Evolutionary conservation across 108 stramenopile genomes (phyloP), one percentile per base, ranked within the genome.

Genomic region (Nitzschia sp.): DNA sequence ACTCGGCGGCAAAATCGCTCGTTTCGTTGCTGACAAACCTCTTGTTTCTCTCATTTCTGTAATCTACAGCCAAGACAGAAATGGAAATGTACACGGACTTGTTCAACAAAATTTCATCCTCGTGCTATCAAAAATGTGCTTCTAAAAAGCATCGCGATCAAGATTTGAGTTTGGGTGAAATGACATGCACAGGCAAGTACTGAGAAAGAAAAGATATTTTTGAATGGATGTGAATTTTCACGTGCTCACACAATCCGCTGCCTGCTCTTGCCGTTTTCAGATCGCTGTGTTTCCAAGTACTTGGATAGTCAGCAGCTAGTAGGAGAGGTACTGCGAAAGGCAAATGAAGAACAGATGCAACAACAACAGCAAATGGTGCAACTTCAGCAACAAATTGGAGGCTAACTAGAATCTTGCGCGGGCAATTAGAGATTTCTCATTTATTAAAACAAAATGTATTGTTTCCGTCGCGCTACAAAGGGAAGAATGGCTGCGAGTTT

Each of bases 21-120:
- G n/a, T n/a, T n/a, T n/a, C n/a, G n/a, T n/a, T n/a, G n/a, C n/a
- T n/a, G n/a, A n/a, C n/a, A n/a, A n/a, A n/a, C n/a, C n/a, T n/a
- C n/a, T n/a, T n/a, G n/a, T n/a, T n/a, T n/a, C n/a, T n/a, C n/a
- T n/a, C n/a, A n/a, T n/a, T n/a, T n/a, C n/a, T n/a, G n/a, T n/a
- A n/a, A n/a, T n/a, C 13, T 42, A 57, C 66, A 82, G 97, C 97
- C 55, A 94, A 89, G 68, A 92, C 93, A 30, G 96, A 98, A 82
- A 92, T 96, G 86, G 98, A 98, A 87, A 96, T 96, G 95, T 95
- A 96, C 75, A 96, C 96, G 11, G 90, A 96, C 74, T 76, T 98
- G 6, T 98, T 97, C 71, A 95, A 95, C 82, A 97, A 96, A 68
- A 96, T 98, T 85, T 66, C 93, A 3, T 46, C 66, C n/a, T 71